Conservation (phyloP, 176 grass and related monocot genomes). For the Carex scoparia region DNA sequence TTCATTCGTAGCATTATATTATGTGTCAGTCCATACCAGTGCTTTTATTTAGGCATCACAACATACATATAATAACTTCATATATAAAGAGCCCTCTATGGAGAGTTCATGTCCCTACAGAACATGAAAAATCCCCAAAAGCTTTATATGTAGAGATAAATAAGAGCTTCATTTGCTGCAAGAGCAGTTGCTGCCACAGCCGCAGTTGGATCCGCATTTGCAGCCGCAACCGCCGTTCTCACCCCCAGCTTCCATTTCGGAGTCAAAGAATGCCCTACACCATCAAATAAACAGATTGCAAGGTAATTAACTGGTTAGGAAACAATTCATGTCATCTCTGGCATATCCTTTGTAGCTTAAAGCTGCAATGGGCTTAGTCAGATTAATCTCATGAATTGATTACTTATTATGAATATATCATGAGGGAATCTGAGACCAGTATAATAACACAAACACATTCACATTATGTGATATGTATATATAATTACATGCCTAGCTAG, state of each 20-base stretch:
- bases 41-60: slow-evolving; percentile 23
- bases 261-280: slow-evolving; percentile 35
- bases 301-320: neutral
- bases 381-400: neutral
- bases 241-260: slow-evolving; percentile 42
- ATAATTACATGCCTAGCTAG: neutral
- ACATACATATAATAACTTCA: slow-evolving; percentile 7
- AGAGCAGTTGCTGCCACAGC: slow-evolving; percentile 52
- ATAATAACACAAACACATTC: neutral
- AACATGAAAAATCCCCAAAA: neutral
- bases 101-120: neutral
- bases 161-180: slow-evolving; percentile 44
- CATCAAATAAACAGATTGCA: neutral
- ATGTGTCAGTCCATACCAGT: neutral
- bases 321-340: neutral
- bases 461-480: neutral
- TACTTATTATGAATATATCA: neutral
- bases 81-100: neutral
- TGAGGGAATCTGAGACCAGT: neutral
- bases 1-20: neutral
- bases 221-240: slow-evolving; percentile 65
- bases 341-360: neutral
- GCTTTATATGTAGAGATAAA: slow-evolving; percentile 13
- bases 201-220: slow-evolving; percentile 71
- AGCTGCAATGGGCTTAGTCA: neutral